Base-by-base conservation (phyloP, 2,329 filamentous ascomycete species). In the Whalleya microplaca region DNA sequence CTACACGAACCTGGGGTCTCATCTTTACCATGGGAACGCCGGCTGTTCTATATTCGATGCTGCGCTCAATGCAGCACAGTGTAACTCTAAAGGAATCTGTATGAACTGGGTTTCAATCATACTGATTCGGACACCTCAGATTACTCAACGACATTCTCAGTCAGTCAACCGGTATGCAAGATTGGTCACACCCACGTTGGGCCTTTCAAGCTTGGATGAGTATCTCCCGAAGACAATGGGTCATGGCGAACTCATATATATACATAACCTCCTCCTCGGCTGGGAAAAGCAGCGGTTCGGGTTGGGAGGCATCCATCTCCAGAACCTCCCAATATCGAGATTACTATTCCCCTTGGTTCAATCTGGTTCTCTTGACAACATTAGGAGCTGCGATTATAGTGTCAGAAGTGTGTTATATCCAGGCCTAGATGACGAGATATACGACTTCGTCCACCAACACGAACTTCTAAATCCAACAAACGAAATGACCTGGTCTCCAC, bases 301-400 rank as follows among this genome's bases (percentile, higher is more conserved):
- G 7, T 1, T 19, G 1, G 53, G 59, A 1, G 59, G 56, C 7
- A 12, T 59, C 14, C 56, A 61, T 52, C 20, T 61, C 14, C 50
- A 61, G 47, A 56, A 61, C 20, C 62, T 66, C 41, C 50, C 54
- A 40, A 41, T 58, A 18, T 41, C 32, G 3, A 49, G 45, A 32
- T 27, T 44, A 9, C 45, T 63, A 40, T 21, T 8, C 9, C 41
- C 45, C 8, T 44, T 46, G 16, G 32, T 23, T 16, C 23, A 45
- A 7, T 21, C 9, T 8, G 14, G n/a, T 20, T 20, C 8, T 18
- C 2, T n/a, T 12, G 32, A 29, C 20, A 49, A 6, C n/a, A 10
- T 12, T 5, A n/a, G 12, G 10, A 29, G 7, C 41, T 21, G 20
- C 43, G 47, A n/a, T 40, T 49, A 43, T 18, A 41, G 2, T 20